A percentile compares a stretch with the other conserved stretches of the same genome.
Evolutionary conservation across 78 protist species (phyloP).

Genomic region (Cavenderia fasciculata): DNA sequence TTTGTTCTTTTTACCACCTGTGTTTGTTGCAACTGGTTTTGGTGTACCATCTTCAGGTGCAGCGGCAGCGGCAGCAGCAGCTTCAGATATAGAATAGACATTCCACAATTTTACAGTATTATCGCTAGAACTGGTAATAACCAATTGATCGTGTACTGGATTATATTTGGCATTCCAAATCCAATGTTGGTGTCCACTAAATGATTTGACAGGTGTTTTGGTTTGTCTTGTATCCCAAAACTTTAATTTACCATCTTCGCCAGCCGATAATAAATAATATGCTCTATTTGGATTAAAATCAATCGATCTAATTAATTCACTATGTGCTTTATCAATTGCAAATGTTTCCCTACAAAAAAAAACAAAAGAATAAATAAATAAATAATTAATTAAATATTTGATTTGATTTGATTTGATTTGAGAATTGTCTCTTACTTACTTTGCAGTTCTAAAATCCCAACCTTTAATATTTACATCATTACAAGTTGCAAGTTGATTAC

Average conservation of each 20-base stretch:
- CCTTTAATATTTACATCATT: conserved; percentile 71
- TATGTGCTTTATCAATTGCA: conserved; percentile 69
- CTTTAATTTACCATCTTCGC: conserved; percentile 76
- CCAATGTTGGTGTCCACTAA: conserved; percentile 79
- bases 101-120: conserved; percentile 76
- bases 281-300: conserved; percentile 78
- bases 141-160: conserved; percentile 65
- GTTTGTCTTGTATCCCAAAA: conserved; percentile 76
- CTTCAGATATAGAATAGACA: conserved; percentile 52
- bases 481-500: conserved; percentile 71
- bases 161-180: conserved; percentile 76
- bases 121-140: conserved; percentile 67
- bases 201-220: conserved; percentile 45
- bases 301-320: conserved; percentile 59
- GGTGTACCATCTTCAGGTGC: not conserved
- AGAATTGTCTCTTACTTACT: conserved; percentile 32
- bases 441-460: conserved; percentile 74
- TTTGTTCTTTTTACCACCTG: conserved; percentile 54
- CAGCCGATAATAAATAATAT: conserved; percentile 63
- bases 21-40: not conserved
- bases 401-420: not conserved
- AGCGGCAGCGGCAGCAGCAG: not conserved
- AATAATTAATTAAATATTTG: not conserved
- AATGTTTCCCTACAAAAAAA: conserved; percentile 46
- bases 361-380: not conserved